Evolutionary conservation across 2,329 filamentous ascomycete genomes (phyloP), one percentile per base, ranked within the genome.

Genomic region (Pyrenophora seminiperda): DNA sequence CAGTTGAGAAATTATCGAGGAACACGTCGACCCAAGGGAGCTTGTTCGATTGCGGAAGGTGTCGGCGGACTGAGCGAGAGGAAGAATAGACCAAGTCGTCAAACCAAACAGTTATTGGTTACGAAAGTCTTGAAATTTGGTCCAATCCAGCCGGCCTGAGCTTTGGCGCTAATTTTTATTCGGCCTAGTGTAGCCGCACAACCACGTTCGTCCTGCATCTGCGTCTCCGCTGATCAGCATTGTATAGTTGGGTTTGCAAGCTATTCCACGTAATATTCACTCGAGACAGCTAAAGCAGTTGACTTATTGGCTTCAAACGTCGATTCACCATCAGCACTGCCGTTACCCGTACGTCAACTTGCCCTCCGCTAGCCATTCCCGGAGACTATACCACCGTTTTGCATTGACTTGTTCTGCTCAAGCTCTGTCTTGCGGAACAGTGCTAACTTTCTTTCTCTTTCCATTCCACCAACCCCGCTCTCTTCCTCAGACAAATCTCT

Each of bases 101-200:
- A 49, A 55, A 47, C 53, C 41, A 61, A 62, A 59, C 57, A 58
- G 53, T 41, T 38, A 20, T 62, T 65, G 61, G 63, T 65, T 65
- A 64, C 59, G 53, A 50, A 43, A 48, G 58, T 59, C 53, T 50
- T 62, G 59, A 63, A 65, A 60, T 63, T 63, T 56, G 54, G 54
- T 47, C 44, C 24, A 33, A 39, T 47, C 43, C 51, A 30, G 33
- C 38, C 14, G 33, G 34, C 43, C 49, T 45, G 33, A 51, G 56
- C 50, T 50, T 53, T 36, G 14, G 20, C 44, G 53, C 53, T 57
- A 61, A 40, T 18, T 29, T 46, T 34, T 20, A 22, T 24, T 17
- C 33, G 41, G 51, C 40, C 52, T 56, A 57, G 51, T 36, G 30
- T 48, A 45, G 41, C 54, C 54, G 54, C 42, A 34, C 39, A 33